phyloP scores from a whole-genome alignment of 1,284 basidiomycete species.

The Anthracocystis setariae region DNA sequence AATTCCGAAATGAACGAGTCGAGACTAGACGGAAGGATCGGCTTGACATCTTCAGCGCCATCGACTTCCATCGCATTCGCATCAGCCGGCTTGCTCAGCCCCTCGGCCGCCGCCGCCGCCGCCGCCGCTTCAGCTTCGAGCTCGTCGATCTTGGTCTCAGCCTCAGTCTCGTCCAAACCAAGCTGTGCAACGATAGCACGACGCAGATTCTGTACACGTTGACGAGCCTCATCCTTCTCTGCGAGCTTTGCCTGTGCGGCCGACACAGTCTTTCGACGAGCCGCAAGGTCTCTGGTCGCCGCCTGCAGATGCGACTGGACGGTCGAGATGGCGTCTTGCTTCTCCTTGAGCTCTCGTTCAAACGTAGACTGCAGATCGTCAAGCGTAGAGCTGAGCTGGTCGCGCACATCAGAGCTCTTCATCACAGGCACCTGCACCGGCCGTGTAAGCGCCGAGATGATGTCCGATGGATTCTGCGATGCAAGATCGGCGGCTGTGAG shows the following conservation, averaged over 20 bases:
- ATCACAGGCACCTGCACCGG: slow-evolving; percentile 73
- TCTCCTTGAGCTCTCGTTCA: slow-evolving; percentile 81
- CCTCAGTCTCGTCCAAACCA: slow-evolving; percentile 71
- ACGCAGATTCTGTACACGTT: slow-evolving; percentile 51
- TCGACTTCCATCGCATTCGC: slow-evolving; percentile 37
- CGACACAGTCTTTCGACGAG: slow-evolving; percentile 75
- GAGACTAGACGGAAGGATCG: slow-evolving; percentile 1
- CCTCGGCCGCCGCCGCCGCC: not conserved
- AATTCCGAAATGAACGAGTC: slow-evolving; percentile 10
- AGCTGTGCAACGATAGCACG: slow-evolving; percentile 65
- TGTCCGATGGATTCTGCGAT: slow-evolving; percentile 71
- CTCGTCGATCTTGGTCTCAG: slow-evolving; percentile 9
- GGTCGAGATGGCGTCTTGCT: slow-evolving; percentile 84
- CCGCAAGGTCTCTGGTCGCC: slow-evolving; percentile 87
- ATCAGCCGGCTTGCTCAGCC: not conserved
- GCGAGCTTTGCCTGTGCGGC: slow-evolving; percentile 56
- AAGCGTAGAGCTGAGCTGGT: slow-evolving; percentile 70
- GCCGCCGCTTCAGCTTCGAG: slow-evolving; percentile 11
- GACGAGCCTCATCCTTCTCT: slow-evolving; percentile 57
- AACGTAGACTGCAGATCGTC: slow-evolving; percentile 88
- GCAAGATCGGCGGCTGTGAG: slow-evolving; percentile 53
- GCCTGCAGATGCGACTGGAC: slow-evolving; percentile 86
- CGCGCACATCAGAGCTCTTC: slow-evolving; percentile 91
- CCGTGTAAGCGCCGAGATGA: slow-evolving; percentile 70
- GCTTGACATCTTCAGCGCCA: slow-evolving; percentile 16